A percentile compares a stretch with the other conserved stretches of the same genome.
These are phyloP conservation scores for Eucalyptus sp. DNA, from an alignment of 345 rosid genomes.

Conservation along the genomic window DNA sequence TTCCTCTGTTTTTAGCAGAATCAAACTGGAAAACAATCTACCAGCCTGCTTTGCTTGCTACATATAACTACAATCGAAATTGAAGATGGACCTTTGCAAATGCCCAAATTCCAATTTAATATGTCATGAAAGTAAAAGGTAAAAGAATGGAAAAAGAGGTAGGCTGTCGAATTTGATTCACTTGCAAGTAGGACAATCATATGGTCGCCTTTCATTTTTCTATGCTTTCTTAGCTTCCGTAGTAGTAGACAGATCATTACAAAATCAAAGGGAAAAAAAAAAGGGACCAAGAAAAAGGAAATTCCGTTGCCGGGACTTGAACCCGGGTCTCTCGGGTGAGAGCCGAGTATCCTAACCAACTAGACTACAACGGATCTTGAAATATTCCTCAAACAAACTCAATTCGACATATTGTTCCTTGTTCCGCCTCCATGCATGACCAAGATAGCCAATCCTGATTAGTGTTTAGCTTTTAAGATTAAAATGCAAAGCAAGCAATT, in stretches of 20 bases:
- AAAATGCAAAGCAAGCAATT: not conserved
- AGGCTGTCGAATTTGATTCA: not conserved
- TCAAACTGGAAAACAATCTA: not conserved
- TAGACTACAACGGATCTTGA: slow-evolving; percentile 24
- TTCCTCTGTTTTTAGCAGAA: not conserved
- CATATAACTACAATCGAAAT: not conserved
- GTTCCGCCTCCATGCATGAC: not conserved
- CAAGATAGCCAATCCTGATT: not conserved
- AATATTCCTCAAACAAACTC: not conserved
- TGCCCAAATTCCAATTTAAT: not conserved
- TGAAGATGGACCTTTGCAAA: not conserved
- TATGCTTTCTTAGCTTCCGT: not conserved
- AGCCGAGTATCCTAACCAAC: slow-evolving; percentile 37
- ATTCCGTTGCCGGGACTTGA: slow-evolving; percentile 29
- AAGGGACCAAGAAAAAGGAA: not conserved
- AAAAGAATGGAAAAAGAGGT: not conserved
- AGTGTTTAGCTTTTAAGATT: not conserved
- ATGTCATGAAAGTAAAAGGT: not conserved
- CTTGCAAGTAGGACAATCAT: not conserved
- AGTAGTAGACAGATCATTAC: not conserved
- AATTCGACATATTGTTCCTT: not conserved
- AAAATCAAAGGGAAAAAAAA: not conserved
- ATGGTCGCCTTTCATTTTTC: not conserved
- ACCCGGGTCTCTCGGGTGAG: slow-evolving; percentile 34
- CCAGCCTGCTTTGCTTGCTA: not conserved